These are phyloP conservation scores for Fusarium pseudonygamai DNA, from an alignment of 2,329 filamentous ascomycete species.

Conservation along the genomic window DNA sequence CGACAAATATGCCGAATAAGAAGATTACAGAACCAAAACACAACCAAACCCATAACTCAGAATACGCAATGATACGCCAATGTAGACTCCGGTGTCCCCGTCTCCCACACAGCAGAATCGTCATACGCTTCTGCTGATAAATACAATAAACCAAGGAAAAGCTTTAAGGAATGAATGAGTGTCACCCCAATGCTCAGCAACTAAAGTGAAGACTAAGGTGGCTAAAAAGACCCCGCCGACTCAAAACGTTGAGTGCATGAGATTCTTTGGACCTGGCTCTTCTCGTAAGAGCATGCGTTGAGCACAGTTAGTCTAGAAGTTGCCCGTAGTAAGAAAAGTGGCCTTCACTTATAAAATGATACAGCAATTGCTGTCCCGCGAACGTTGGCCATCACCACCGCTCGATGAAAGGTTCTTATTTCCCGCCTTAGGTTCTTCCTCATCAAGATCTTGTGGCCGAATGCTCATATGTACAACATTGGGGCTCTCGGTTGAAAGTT, in stretches of 20 bases:
- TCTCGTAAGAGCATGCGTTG: background rate
- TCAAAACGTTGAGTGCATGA: constrained; percentile 2
- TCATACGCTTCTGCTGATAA: constrained; percentile 38
- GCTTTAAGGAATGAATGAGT: constrained; percentile 29
- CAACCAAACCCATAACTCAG: constrained; percentile 36
- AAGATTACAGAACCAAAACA: constrained; percentile 34
- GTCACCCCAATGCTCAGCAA: background rate
- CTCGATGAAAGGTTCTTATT: constrained; percentile 61
- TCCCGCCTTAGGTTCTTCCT: constrained; percentile 76
- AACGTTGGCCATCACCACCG: constrained; percentile 52
- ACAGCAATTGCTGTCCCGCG: constrained; percentile 58
- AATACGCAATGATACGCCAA: constrained; percentile 44
- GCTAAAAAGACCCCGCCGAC: constrained; percentile 2
- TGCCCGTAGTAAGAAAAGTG: constrained; percentile 3
- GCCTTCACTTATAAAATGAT: constrained; percentile 57
- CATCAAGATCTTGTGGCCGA: constrained; percentile 85
- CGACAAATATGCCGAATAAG: constrained; percentile 14
- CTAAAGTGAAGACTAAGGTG: constrained; percentile 1
- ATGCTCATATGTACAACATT: constrained; percentile 97
- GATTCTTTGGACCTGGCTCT: constrained; percentile 8
- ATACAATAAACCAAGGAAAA: constrained; percentile 38
- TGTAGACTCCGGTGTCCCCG: constrained; percentile 43
- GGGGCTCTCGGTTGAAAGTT: constrained; percentile 75
- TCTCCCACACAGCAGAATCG: constrained; percentile 38
- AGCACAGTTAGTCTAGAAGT: constrained; percentile 1